phyloP scores from a whole-genome alignment of 1,139 yeast genomes.

The Saccharomyces hybrid region DNA sequence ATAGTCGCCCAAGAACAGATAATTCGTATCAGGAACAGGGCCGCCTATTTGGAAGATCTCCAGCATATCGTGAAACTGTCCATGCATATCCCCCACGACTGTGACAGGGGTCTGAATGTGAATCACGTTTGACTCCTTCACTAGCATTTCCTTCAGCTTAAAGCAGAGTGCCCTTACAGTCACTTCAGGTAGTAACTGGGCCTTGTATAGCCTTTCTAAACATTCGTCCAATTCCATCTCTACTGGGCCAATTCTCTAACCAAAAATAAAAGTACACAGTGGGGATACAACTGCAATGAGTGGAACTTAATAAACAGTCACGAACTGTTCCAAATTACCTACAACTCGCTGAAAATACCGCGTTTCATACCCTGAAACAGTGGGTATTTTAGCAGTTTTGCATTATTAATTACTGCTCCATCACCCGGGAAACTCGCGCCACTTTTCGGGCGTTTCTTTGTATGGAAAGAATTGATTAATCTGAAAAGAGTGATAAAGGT shows the following conservation, averaged over 20 bases:
- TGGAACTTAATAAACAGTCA: neutral
- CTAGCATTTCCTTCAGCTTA: slow-evolving; percentile 64
- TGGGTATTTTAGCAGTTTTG: neutral
- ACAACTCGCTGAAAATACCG: neutral
- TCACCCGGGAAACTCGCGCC: neutral
- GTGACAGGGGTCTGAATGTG: slow-evolving; percentile 81
- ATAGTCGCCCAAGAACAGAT: slow-evolving; percentile 86
- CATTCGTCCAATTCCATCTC: slow-evolving; percentile 53
- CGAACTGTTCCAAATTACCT: neutral
- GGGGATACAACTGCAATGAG: neutral
- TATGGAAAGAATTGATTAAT: neutral
- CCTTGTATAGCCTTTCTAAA: slow-evolving; percentile 53
- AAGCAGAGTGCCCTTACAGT: slow-evolving; percentile 60
- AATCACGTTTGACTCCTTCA: slow-evolving; percentile 80
- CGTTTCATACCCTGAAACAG: neutral
- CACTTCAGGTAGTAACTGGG: slow-evolving; percentile 61
- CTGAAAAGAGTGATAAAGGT: neutral
- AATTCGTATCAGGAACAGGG: slow-evolving; percentile 85
- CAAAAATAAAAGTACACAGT: neutral
- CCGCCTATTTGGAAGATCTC: slow-evolving; percentile 92
- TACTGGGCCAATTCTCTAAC: neutral
- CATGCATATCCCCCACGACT: slow-evolving; percentile 98
- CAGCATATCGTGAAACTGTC: slow-evolving; percentile 87
- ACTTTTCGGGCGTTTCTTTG: neutral
- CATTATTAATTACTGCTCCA: neutral